Conservation (phyloP, 2,329 filamentous ascomycete species). For the Colletotrichum tabaci region DNA sequence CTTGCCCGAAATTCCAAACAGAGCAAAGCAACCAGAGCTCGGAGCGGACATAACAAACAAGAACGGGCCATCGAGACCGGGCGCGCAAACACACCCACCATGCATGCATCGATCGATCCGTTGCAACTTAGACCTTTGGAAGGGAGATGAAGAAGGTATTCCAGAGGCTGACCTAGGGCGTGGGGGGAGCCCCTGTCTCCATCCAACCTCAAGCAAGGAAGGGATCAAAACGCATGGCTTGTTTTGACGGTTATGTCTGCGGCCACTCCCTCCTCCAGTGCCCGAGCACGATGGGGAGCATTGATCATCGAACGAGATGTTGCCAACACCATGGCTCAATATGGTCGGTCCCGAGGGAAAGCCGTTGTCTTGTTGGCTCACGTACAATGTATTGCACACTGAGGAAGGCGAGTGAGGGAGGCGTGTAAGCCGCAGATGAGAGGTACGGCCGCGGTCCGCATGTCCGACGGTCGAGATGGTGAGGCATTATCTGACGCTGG, state of each 20-base stretch:
- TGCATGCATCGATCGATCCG: conserved; percentile 31
- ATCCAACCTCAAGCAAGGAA: conserved; percentile 9
- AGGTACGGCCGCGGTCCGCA: background rate
- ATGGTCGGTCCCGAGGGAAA: conserved; percentile 11
- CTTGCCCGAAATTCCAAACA: conserved; percentile 29
- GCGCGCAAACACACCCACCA: conserved; percentile 17
- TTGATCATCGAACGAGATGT: conserved; percentile 4
- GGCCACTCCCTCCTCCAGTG: conserved; percentile 21
- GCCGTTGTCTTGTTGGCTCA: background rate
- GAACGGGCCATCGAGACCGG: conserved; percentile 27
- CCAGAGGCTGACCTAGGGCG: conserved; percentile 19
- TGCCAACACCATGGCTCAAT: conserved; percentile 18
- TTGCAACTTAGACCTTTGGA: background rate
- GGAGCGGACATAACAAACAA: conserved; percentile 23
- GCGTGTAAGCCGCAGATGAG: conserved; percentile 14
- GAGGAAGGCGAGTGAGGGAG: background rate
- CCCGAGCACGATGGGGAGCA: background rate
- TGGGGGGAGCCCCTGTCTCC: background rate
- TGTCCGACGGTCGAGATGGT: background rate
- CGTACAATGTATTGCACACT: conserved; percentile 3
- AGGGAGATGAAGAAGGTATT: conserved; percentile 10
- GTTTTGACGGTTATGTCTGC: conserved; percentile 30
- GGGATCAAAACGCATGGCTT: conserved; percentile 33
- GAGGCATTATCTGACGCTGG: conserved; percentile 28
- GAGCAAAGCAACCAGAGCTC: conserved; percentile 13